Evolutionary conservation across 495 filamentous ascomycete genomes (phyloP).

Genomic region (Apiosordaria backusii): DNA sequence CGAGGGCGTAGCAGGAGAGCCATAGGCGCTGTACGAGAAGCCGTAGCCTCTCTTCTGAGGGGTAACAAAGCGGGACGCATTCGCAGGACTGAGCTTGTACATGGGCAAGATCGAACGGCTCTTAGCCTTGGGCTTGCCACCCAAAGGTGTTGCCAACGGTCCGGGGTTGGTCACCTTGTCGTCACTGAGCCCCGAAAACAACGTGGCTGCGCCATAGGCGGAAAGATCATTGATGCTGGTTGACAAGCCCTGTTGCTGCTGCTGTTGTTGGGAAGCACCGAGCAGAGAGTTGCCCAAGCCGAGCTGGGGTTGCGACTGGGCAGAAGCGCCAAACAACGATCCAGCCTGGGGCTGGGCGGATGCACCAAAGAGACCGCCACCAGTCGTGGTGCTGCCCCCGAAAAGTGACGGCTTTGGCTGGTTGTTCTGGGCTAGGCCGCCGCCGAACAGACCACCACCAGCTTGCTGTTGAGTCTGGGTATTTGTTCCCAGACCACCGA

Average conservation of each 20-base stretch:
- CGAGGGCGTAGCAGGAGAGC: slow-evolving; percentile 68
- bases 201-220: slow-evolving; percentile 77
- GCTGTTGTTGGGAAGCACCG: slow-evolving; percentile 42
- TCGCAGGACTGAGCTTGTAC: slow-evolving; percentile 81
- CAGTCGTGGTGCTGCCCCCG: slow-evolving; percentile 36
- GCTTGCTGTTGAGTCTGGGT: slow-evolving; percentile 56
- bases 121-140: slow-evolving; percentile 62
- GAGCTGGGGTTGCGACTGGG: slow-evolving; percentile 48
- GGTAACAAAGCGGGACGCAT: slow-evolving; percentile 71
- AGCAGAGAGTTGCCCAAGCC: slow-evolving; percentile 38
- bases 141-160: slow-evolving; percentile 84
- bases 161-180: slow-evolving; percentile 66
- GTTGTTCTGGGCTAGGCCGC: slow-evolving; percentile 35
- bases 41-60: slow-evolving; percentile 81
- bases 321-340: slow-evolving; percentile 39
- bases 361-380: slow-evolving; percentile 61
- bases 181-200: slow-evolving; percentile 68
- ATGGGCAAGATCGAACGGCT: slow-evolving; percentile 76
- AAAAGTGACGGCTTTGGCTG: slow-evolving; percentile 45
- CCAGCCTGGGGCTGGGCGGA: slow-evolving; percentile 35
- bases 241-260: slow-evolving; percentile 59
- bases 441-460: slow-evolving; percentile 39
- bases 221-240: slow-evolving; percentile 71
- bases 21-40: slow-evolving; percentile 86
- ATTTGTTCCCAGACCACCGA: slow-evolving; percentile 45